Evolutionary conservation across 495 filamentous ascomycete species (phyloP).

Genomic region (Glarea lozoyensis): DNA sequence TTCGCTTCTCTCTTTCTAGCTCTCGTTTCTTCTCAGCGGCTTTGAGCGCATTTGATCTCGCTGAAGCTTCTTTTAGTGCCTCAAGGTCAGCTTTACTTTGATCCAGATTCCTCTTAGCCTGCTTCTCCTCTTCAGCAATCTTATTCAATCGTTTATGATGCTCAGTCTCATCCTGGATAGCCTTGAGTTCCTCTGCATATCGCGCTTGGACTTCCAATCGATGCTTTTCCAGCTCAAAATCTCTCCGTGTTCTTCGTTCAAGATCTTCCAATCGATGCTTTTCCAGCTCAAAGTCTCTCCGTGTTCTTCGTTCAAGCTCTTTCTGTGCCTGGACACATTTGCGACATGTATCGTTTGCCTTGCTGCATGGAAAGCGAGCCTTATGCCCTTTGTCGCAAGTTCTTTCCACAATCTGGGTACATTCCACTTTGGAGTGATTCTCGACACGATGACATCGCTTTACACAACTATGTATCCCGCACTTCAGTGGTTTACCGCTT

Average conservation of each 20-base stretch:
- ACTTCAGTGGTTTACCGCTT: background rate
- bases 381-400: background rate
- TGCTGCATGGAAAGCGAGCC: background rate
- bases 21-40: background rate
- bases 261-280: too few species aligned
- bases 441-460: background rate
- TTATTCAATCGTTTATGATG: background rate
- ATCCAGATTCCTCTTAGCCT: slow-evolving; percentile 2
- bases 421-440: slow-evolving; percentile 1
- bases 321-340: background rate
- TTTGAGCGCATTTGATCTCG: slow-evolving; percentile 1
- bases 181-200: background rate
- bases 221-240: too few species aligned
- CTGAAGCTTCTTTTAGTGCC: background rate
- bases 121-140: slow-evolving; percentile 9
- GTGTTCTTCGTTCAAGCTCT: background rate
- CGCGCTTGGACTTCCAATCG: too few species aligned
- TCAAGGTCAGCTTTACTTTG: slow-evolving; percentile 1
- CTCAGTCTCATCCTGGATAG: slow-evolving; percentile 1
- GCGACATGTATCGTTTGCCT: background rate
- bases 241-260: too few species aligned
- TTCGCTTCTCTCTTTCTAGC: background rate
- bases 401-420: background rate
- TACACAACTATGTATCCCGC: background rate
- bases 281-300: too few species aligned